Conservation (phyloP, 495 filamentous ascomycete genomes). For the Durotheca rogersii region DNA sequence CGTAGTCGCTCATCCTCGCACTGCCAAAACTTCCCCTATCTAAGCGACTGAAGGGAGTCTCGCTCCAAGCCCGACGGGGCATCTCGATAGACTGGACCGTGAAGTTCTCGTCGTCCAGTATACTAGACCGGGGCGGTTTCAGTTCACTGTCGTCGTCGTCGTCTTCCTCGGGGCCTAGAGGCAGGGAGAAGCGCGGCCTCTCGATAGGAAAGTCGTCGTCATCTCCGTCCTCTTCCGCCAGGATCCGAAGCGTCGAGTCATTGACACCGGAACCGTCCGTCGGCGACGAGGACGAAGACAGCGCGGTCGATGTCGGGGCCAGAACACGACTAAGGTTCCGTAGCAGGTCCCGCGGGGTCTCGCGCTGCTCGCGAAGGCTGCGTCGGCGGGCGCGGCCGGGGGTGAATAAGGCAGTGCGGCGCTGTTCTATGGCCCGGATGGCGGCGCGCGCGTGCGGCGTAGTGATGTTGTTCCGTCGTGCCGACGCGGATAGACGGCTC, state of each 20-base stretch:
- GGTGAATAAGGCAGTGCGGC: conserved; percentile 70
- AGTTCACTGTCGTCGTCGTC: conserved; percentile 60
- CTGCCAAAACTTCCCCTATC: conserved; percentile 56
- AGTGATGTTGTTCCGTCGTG: conserved; percentile 37
- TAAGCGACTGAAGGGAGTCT: conserved; percentile 50
- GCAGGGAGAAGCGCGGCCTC: conserved; percentile 67
- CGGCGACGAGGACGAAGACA: conserved; percentile 55
- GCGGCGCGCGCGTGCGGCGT: conserved; percentile 70
- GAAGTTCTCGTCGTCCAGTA: conserved; percentile 67
- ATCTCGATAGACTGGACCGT: conserved; percentile 71
- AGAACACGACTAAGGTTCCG: conserved; percentile 66
- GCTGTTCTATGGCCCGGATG: conserved; percentile 66
- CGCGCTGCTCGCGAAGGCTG: conserved; percentile 65
- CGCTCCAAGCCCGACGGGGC: conserved; percentile 59
- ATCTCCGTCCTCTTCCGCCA: conserved; percentile 58
- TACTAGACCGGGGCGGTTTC: conserved; percentile 62
- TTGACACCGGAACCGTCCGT: conserved; percentile 10
- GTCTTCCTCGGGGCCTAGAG: conserved; percentile 56
- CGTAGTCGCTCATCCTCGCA: conserved; percentile 63
- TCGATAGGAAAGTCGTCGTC: conserved; percentile 60
- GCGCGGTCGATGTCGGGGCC: conserved; percentile 57
- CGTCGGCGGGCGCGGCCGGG: conserved; percentile 66
- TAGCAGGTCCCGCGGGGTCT: conserved; percentile 73
- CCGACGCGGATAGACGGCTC: conserved; percentile 41
- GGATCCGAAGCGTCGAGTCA: conserved; percentile 37